phyloP scores from a whole-genome alignment of 768 basidiomycete genomes.

The Paxillus ammoniavirescens region DNA sequence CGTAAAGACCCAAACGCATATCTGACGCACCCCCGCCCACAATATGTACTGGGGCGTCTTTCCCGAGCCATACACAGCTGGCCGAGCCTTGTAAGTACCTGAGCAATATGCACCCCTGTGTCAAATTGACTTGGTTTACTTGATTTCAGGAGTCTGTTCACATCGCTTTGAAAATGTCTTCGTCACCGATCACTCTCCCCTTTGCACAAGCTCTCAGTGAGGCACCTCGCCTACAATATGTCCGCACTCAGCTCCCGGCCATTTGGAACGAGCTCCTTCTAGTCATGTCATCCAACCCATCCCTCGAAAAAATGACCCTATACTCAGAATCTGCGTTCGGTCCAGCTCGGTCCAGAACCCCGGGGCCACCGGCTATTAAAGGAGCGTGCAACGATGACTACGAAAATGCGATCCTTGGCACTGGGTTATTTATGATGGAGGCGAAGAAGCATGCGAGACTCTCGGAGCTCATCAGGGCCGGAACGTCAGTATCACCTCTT shows the following conservation, averaged over 20 bases:
- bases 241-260: slow-evolving; percentile 54
- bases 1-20: slow-evolving; percentile 53
- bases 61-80: slow-evolving; percentile 44
- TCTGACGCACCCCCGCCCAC: slow-evolving; percentile 49
- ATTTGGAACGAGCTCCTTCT: slow-evolving; percentile 59
- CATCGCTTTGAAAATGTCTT: slow-evolving; percentile 55
- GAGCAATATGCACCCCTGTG: neutral
- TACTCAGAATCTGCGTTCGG: slow-evolving; percentile 23
- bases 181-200: slow-evolving; percentile 25
- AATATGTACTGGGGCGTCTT: slow-evolving; percentile 44
- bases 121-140: slow-evolving; percentile 5
- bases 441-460: slow-evolving; percentile 52
- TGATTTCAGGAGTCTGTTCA: slow-evolving; percentile 47
- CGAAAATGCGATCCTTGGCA: slow-evolving; percentile 40
- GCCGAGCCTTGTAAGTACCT: slow-evolving; percentile 45
- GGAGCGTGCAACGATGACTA: slow-evolving; percentile 7
- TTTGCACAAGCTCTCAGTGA: slow-evolving; percentile 39
- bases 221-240: slow-evolving; percentile 43
- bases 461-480: slow-evolving; percentile 51
- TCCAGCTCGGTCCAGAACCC: slow-evolving; percentile 4
- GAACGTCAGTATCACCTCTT: slow-evolving; percentile 41
- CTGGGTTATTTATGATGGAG: slow-evolving; percentile 57
- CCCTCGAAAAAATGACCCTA: slow-evolving; percentile 46
- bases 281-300: slow-evolving; percentile 45
- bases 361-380: slow-evolving; percentile 12